Percentiles rank a stretch among this genome's conserved stretches.
These are phyloP conservation scores for Globisporangium emineosum DNA, from an alignment of 352 stramenopile genomes.

Conservation along the genomic window DNA sequence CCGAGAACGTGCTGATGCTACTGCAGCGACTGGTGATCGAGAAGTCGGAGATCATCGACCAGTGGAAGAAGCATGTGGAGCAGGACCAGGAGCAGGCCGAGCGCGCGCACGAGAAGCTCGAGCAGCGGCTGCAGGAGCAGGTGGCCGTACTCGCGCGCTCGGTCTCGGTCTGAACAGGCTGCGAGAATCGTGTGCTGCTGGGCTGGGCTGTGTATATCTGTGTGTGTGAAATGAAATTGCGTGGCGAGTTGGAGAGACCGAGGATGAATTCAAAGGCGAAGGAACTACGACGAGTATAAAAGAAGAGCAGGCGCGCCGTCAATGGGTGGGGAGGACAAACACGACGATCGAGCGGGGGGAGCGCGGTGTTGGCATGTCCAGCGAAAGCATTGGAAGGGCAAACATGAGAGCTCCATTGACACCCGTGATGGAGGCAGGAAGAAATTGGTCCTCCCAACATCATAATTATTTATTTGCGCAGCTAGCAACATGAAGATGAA, in stretches of 20 bases:
- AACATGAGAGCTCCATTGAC: not conserved
- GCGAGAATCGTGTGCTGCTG: too few relatives aligned
- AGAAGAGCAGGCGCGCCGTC: not conserved
- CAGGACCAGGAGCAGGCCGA: slow-evolving; percentile 56
- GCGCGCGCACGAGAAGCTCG: slow-evolving; percentile 50
- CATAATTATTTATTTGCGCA: slow-evolving; percentile 1
- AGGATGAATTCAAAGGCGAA: not conserved
- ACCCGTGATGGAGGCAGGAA: not conserved
- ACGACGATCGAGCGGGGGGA: not conserved
- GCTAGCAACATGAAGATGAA: not conserved
- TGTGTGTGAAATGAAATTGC: slow-evolving; percentile 1
- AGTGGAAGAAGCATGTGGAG: slow-evolving; percentile 59
- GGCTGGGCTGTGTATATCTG: not conserved
- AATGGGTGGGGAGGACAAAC: not conserved
- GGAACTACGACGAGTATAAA: not conserved
- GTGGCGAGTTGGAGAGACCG: not conserved
- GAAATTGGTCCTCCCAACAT: not conserved
- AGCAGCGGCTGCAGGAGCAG: slow-evolving; percentile 63
- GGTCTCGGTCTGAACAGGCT: slow-evolving; percentile 53
- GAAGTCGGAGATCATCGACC: slow-evolving; percentile 67
- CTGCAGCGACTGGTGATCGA: slow-evolving; percentile 75
- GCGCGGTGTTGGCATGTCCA: not conserved
- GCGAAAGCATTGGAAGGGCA: not conserved
- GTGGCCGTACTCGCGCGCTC: slow-evolving; percentile 55
- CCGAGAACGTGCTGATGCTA: slow-evolving; percentile 70